A percentile compares a stretch with the other conserved stretches of the same genome.
These are phyloP conservation scores for Neurospora crassa DNA, from an alignment of 2,329 filamentous ascomycete species.

Conservation along the genomic window DNA sequence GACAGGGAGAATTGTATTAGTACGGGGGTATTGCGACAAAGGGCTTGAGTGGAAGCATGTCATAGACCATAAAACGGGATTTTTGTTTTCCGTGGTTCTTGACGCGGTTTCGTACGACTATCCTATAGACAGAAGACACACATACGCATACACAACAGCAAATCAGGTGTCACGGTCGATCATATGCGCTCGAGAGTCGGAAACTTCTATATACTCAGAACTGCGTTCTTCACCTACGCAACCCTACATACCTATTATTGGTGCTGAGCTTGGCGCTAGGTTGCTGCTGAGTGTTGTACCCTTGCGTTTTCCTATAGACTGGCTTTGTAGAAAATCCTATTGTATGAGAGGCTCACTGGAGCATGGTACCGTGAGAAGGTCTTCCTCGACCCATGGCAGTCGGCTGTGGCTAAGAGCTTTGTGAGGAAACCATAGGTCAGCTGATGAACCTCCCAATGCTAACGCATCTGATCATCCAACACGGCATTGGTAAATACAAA, in stretches of 20 bases:
- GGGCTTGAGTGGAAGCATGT: constrained; percentile 5
- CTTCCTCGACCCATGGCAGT: background rate
- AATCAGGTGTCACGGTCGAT: background rate
- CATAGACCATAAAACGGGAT: background rate
- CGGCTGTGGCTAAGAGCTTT: background rate
- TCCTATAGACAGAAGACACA: background rate
- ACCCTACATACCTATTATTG: background rate
- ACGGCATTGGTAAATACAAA: background rate
- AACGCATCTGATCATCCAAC: background rate
- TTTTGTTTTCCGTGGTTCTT: background rate
- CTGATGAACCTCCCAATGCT: background rate
- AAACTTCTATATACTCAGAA: background rate
- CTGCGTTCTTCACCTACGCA: background rate
- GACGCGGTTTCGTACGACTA: background rate
- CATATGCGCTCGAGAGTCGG: background rate
- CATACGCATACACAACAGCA: background rate
- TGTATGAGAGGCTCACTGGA: background rate
- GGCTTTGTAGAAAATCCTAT: background rate
- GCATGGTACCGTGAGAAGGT: background rate
- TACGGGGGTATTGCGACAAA: background rate
- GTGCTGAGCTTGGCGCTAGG: background rate
- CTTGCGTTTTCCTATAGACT: background rate
- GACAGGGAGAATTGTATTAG: constrained; percentile 2
- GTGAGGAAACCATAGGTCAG: background rate
- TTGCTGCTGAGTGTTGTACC: background rate